Conservation (phyloP, 805 yeast species). For the Grigorovia transvaalensis region DNA sequence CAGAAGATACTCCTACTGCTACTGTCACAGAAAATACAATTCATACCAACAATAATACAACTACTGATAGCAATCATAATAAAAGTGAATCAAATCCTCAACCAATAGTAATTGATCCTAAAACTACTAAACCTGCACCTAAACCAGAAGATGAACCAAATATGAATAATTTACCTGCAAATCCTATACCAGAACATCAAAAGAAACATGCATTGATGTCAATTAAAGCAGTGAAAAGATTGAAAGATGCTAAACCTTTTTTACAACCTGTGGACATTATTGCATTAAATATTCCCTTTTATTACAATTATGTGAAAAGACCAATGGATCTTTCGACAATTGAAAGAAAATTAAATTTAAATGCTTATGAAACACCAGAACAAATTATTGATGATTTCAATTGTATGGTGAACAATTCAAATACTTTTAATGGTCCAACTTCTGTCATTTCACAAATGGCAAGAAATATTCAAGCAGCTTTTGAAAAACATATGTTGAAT, state of each 20-base stretch:
- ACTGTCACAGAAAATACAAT: not conserved
- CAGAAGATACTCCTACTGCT: not conserved
- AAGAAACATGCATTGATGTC: conserved; percentile 67
- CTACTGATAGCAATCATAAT: not conserved
- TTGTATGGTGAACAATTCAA: conserved; percentile 75
- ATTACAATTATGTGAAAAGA: conserved; percentile 66
- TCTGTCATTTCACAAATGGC: conserved; percentile 88
- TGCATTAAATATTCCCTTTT: conserved; percentile 81
- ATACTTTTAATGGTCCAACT: conserved; percentile 72
- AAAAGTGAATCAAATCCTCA: not conserved
- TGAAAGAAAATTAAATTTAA: conserved; percentile 61
- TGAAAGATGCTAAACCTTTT: conserved; percentile 89
- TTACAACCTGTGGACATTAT: conserved; percentile 81
- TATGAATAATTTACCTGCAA: conserved; percentile 51
- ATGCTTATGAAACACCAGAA: conserved; percentile 63
- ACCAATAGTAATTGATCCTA: conserved; percentile 2
- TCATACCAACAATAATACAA: not conserved
- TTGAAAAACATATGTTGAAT: conserved; percentile 84
- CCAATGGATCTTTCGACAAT: conserved; percentile 95
- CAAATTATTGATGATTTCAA: conserved; percentile 70
- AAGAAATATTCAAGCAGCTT: conserved; percentile 77
- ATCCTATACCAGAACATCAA: conserved; percentile 77
- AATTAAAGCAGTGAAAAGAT: conserved; percentile 75
- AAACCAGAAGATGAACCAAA: conserved; percentile 67
- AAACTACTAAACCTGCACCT: conserved; percentile 47